Percentiles rank a stretch among this genome's conserved stretches.
These are phyloP conservation scores for Papilionanthe hybrid DNA, from an alignment of 116 monocot species.

Conservation along the genomic window DNA sequence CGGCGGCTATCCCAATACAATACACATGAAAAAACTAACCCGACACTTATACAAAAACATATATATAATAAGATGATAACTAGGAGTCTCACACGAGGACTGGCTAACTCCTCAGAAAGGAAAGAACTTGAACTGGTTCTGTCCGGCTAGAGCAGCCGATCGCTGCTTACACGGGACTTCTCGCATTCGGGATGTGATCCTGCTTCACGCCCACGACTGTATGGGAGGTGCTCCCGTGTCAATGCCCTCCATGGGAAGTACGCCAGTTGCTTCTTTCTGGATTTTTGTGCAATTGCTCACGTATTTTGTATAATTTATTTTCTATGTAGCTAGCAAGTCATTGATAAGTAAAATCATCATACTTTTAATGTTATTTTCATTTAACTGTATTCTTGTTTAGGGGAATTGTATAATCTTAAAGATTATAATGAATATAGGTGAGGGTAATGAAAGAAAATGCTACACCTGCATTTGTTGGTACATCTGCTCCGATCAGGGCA, in stretches of 20 bases:
- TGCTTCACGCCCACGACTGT: too few species aligned
- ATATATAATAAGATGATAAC: too few species aligned
- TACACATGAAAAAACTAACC: too few species aligned
- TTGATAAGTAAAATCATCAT: not conserved
- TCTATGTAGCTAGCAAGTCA: not conserved
- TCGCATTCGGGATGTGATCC: too few species aligned
- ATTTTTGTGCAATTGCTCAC: not conserved
- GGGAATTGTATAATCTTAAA: not conserved
- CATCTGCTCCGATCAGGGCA: slow-evolving; percentile 14
- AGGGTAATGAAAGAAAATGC: slow-evolving; percentile 37
- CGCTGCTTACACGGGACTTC: too few species aligned
- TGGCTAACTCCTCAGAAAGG: too few species aligned
- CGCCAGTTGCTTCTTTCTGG: not conserved
- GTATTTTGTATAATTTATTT: not conserved
- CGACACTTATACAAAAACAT: too few species aligned
- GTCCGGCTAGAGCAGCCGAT: too few species aligned
- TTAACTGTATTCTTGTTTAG: not conserved
- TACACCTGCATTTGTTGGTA: slow-evolving; percentile 12
- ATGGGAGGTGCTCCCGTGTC: too few species aligned
- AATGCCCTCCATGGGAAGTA: not conserved
- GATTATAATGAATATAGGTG: slow-evolving; percentile 23
- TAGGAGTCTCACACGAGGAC: too few species aligned
- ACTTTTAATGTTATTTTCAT: not conserved
- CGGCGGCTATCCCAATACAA: too few species aligned
- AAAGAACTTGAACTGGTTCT: too few species aligned